phyloP scores from a whole-genome alignment of 2,329 filamentous ascomycete species.

The Claviceps digitariae region DNA sequence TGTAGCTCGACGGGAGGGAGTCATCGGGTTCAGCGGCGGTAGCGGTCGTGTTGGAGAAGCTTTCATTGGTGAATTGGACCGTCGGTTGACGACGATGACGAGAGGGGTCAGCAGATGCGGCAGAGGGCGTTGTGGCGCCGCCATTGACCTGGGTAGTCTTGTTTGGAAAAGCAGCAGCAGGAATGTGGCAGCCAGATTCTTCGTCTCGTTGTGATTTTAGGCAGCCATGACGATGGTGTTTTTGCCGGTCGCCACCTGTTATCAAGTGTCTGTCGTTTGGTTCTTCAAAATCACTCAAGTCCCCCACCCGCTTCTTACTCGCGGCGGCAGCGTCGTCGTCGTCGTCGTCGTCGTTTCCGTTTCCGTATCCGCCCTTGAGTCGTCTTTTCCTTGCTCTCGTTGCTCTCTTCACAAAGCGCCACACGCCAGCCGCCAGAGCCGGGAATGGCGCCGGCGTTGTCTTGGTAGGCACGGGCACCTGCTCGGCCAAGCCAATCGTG shows the following conservation, averaged over 20 bases:
- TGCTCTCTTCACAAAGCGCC: neutral
- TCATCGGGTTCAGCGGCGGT: neutral
- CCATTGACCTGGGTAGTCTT: neutral
- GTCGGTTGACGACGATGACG: neutral
- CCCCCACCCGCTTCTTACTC: neutral
- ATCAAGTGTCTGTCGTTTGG: neutral
- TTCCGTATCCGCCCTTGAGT: neutral
- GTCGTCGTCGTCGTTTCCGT: no score
- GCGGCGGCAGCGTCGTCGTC: no score
- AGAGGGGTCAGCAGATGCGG: neutral
- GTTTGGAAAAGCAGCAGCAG: neutral
- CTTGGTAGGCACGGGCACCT: neutral
- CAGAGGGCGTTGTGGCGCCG: neutral
- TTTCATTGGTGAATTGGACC: slow-evolving; percentile 6
- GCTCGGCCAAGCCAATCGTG: neutral
- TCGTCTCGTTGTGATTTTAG: neutral
- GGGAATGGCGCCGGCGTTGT: neutral
- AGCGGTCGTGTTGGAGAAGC: neutral
- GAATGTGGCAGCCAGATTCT: neutral
- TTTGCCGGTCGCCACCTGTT: neutral
- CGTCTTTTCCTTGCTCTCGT: neutral
- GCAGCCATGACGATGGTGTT: neutral
- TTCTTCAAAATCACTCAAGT: neutral
- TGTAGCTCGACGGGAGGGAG: neutral
- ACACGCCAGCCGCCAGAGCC: neutral